phyloP scores from a whole-genome alignment of 345 rosid genomes.

The Hirschfeldia incana region DNA sequence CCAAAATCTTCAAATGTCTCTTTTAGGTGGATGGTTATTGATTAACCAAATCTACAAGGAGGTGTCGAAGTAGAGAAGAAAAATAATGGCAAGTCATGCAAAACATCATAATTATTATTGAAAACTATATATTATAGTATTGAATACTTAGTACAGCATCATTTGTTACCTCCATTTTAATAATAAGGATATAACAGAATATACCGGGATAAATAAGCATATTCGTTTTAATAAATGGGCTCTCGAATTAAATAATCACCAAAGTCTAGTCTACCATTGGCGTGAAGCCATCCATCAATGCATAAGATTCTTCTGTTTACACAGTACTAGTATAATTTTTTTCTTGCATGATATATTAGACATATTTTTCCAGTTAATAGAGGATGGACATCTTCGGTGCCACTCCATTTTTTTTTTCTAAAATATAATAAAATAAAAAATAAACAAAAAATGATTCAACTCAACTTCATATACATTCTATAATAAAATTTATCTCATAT shows the following conservation, averaged over 20 bases:
- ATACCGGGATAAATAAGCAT: slow-evolving; percentile 29
- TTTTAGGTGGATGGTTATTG: slow-evolving; percentile 24
- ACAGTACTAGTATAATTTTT: background rate
- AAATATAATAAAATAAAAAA: no score
- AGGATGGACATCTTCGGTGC: background rate
- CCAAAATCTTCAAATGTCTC: slow-evolving; percentile 16
- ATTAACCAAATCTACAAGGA: slow-evolving; percentile 20
- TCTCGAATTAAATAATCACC: slow-evolving; percentile 15
- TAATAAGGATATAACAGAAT: background rate
- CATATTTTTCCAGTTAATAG: background rate
- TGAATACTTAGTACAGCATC: background rate
- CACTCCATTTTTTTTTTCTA: no score
- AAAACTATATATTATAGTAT: slow-evolving; percentile 9
- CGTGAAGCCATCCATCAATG: background rate
- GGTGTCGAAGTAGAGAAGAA: background rate
- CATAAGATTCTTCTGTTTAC: background rate
- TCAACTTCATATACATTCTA: no score
- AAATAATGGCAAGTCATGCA: slow-evolving; percentile 13
- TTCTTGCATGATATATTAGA: background rate
- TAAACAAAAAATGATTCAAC: no score
- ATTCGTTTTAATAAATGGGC: slow-evolving; percentile 5
- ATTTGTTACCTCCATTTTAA: slow-evolving; percentile 12
- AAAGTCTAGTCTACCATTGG: slow-evolving; percentile 1
- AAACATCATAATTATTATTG: slow-evolving; percentile 26
- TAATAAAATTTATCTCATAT: no score